These are phyloP conservation scores for Trametes coccinea DNA, from an alignment of 768 basidiomycete species.

Conservation along the genomic window DNA sequence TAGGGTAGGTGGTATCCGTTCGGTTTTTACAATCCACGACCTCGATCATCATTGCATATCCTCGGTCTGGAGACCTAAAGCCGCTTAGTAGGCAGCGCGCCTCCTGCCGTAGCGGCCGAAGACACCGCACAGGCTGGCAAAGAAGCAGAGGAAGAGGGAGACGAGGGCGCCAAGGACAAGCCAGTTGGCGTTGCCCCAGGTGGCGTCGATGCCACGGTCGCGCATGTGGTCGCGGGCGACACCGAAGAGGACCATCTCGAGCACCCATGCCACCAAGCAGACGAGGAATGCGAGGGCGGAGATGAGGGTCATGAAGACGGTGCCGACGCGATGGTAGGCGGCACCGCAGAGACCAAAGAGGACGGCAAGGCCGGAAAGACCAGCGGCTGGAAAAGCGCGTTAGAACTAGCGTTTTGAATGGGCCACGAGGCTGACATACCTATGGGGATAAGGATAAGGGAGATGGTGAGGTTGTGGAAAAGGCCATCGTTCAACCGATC, in stretches of 20 bases:
- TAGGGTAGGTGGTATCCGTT: background rate
- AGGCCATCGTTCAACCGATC: constrained; percentile 48
- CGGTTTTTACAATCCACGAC: too few relatives aligned
- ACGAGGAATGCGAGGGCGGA: constrained; percentile 65
- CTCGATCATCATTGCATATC: background rate
- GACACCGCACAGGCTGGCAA: constrained; percentile 61
- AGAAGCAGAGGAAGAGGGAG: constrained; percentile 66
- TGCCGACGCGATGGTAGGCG: constrained; percentile 65
- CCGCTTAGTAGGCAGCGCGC: constrained; percentile 11
- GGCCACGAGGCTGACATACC: constrained; percentile 40
- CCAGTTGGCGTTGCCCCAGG: constrained; percentile 84
- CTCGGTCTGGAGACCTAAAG: background rate
- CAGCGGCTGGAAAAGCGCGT: constrained; percentile 48
- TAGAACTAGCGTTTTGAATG: background rate
- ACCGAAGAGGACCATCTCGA: constrained; percentile 82
- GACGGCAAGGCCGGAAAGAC: constrained; percentile 62
- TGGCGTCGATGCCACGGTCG: constrained; percentile 46
- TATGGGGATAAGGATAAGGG: constrained; percentile 79
- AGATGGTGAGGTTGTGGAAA: constrained; percentile 69
- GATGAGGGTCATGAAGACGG: constrained; percentile 74
- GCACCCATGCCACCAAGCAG: constrained; percentile 67
- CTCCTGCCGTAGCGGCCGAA: constrained; percentile 62
- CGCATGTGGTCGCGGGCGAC: constrained; percentile 62
- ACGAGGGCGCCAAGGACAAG: constrained; percentile 73
- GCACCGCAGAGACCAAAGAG: constrained; percentile 70